phyloP scores from a whole-genome alignment of 1,284 basidiomycete genomes.

The Microbotryum violaceum region DNA sequence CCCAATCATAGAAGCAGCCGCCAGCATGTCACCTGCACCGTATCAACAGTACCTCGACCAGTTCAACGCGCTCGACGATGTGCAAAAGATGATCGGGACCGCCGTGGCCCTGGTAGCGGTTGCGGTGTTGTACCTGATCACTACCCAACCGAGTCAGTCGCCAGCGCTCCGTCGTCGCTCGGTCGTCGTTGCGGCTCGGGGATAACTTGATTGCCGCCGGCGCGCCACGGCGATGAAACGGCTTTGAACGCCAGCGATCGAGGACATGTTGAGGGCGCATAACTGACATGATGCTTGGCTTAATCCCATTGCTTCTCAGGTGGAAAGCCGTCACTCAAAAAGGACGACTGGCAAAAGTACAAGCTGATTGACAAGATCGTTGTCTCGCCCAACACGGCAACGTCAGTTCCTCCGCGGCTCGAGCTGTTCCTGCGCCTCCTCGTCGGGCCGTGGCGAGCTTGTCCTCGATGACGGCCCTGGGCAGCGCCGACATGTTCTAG shows the following conservation, averaged over 20 bases:
- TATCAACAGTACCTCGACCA: not conserved
- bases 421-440: slow-evolving; percentile 7
- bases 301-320: slow-evolving; percentile 4
- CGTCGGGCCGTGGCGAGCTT: slow-evolving; percentile 15
- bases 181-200: slow-evolving; percentile 19
- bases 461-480: not conserved
- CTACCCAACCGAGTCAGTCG: slow-evolving; percentile 5
- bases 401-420: slow-evolving; percentile 50
- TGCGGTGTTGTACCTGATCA: too few relatives aligned
- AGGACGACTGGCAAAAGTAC: slow-evolving; percentile 71
- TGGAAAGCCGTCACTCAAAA: slow-evolving; percentile 57
- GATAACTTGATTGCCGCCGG: slow-evolving; percentile 11
- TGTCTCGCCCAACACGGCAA: slow-evolving; percentile 89
- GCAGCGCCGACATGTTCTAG: not conserved
- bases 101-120: not conserved
- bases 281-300: not conserved
- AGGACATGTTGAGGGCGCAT: not conserved
- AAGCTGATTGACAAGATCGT: slow-evolving; percentile 70
- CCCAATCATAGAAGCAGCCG: too few relatives aligned
- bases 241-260: too few relatives aligned
- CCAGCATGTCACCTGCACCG: not conserved
- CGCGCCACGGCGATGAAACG: too few relatives aligned
- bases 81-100: not conserved
- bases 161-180: slow-evolving; percentile 21
- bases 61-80: not conserved